Base-by-base conservation (phyloP, 2,329 filamentous ascomycete species). In the Neospermospora avenae region DNA sequence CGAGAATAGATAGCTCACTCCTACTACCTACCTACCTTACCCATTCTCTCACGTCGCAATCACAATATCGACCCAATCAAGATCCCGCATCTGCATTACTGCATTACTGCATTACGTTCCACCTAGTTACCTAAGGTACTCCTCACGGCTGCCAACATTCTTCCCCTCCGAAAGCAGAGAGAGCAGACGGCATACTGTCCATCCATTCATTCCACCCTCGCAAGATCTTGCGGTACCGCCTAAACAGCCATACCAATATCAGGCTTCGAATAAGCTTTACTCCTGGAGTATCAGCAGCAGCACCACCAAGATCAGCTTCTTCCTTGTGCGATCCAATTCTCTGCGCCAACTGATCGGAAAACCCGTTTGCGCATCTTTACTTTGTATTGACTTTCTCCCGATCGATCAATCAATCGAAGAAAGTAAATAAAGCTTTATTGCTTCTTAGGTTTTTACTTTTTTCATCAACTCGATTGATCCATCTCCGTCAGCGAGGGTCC, bases 31-130 rank as follows among this genome's bases (percentile, higher is more conserved):
- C 28, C 28, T 51, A 18, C 22, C 48, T 35, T 20, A 5, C 28
- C 31, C n/a, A 35, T 37, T 61, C 39, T 45, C 41, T 56, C 42
- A 53, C 52, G 46, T 49, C n/a, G 60, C 61, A 65, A 65, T 63
- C 58, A 59, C 2, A 37, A 20, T 24, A 44, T 18, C 57, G 4
- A 39, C 16, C 28, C 35, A 51, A 56, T 51, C 49, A 44, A 34
- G 25, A 37, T 42, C 28, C 49, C 45, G 55, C 55, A 37, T 42
- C 52, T 45, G 28, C 28, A 31, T 31, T n/a, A 4, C 16, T 8
- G 16, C 39, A 20, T 18, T 6, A 42, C 39, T n/a, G n/a, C 18
- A 42, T 42, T 18, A n/a, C 39, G 20, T 42, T 35, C 57, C 61
- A 45, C 55, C 54, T n/a, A n/a, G n/a, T n/a, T n/a, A 60, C 49